These are phyloP conservation scores for Xylariaceae sp. DNA, from an alignment of 2,329 filamentous ascomycete genomes.

Conservation along the genomic window DNA sequence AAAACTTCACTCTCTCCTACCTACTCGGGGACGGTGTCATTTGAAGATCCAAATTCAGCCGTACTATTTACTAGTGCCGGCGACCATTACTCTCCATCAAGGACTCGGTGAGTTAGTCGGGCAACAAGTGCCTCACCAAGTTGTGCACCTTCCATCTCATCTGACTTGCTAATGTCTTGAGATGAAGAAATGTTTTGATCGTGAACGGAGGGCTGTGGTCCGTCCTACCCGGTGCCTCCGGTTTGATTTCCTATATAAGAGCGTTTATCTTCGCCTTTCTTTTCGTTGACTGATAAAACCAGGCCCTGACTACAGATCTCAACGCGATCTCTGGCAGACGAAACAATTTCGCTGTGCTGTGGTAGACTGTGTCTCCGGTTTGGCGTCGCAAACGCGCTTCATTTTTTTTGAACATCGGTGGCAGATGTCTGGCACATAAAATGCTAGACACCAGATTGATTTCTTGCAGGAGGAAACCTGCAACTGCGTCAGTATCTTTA, in stretches of 20 bases:
- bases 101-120: neutral
- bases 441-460: neutral
- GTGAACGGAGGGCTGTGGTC: neutral
- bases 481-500: neutral
- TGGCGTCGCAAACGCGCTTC: neutral
- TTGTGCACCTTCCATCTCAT: neutral
- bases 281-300: neutral
- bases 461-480: neutral
- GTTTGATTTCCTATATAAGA: constrained; percentile 4
- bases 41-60: neutral
- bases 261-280: neutral
- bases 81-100: neutral
- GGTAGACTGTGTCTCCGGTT: neutral
- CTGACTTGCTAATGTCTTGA: neutral
- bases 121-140: neutral
- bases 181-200: neutral
- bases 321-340: neutral
- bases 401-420: neutral
- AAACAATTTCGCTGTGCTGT: neutral
- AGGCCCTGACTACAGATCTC: neutral
- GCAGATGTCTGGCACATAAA: too few species aligned
- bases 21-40: too few species aligned
- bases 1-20: too few species aligned
- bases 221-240: neutral
- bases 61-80: neutral